Evolutionary conservation across 768 basidiomycete species (phyloP), one percentile per base, ranked within the genome.

Genomic region (Boletus tomentosulus): DNA sequence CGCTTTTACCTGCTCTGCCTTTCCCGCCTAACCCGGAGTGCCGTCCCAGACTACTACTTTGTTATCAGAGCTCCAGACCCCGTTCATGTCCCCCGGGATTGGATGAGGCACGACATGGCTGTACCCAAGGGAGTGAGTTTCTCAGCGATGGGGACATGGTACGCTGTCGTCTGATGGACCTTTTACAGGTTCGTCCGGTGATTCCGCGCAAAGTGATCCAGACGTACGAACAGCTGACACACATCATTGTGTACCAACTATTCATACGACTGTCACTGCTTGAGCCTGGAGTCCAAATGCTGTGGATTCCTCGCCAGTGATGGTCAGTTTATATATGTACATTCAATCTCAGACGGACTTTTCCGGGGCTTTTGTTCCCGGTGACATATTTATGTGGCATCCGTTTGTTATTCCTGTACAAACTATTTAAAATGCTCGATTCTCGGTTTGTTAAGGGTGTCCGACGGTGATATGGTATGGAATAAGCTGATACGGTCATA

Each of bases 201-300:
- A 46, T 30, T 28, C 42, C 0, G 25, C 5, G 19, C 58, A 4
- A 22, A 16, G 54, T 60, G 58, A 39, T n/a, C 35, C 24, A 10
- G 59, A 60, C 11, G 59, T 53, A 61, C 51, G 55, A 53, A 61
- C 16, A 57, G 16, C 38, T 48, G 55, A 53, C 1, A 38, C 9
- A 19, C 48, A 48, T 15, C 3, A 0, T 0, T 6, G 38, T 13
- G 0, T 19, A 24, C 51, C 51, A 50, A 24, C 0, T 4, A 0
- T 43, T 15, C 59, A 51, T 61, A 61, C 59, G 1, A 45, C 59
- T 1, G 51, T 41, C 59, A 61, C 45, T 16, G 11, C 27, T 25
- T 44, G 52, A 34, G 44, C 43, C 3, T 12, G 6, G 25, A 25
- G n/a, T 6, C 19, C 3, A 3, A 42, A 22, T 16, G n/a, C 6